Conservation (phyloP, 345 rosid species). For the Moricandia moricandioides region DNA sequence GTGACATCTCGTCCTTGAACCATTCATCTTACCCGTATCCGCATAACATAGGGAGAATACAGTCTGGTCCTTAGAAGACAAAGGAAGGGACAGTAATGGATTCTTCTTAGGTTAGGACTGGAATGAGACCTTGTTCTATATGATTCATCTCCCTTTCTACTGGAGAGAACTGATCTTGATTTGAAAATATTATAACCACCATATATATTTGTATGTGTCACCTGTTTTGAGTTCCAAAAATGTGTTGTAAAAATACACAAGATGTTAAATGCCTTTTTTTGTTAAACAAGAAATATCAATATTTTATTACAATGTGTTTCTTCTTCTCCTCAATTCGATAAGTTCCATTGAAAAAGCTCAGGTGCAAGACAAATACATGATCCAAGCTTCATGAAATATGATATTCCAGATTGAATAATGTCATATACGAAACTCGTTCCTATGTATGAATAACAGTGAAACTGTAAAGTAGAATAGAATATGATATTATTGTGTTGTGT, state of each 20-base stretch:
- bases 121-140: conserved; percentile 16
- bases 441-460: too few species aligned
- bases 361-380: neutral
- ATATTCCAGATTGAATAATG: neutral
- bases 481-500: too few species aligned
- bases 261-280: neutral
- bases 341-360: neutral
- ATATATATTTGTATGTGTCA: neutral
- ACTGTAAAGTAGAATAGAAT: too few species aligned
- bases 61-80: conserved; percentile 62
- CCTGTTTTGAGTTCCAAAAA: neutral
- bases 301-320: neutral
- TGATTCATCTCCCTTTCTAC: conserved; percentile 6
- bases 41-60: conserved; percentile 69
- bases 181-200: conserved; percentile 3
- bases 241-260: neutral
- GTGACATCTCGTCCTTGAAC: conserved; percentile 50
- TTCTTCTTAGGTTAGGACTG: conserved; percentile 30
- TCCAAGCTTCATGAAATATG: neutral
- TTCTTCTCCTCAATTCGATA: neutral
- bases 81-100: neutral
- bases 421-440: too few species aligned
- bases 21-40: conserved; percentile 73
- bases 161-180: conserved; percentile 17
- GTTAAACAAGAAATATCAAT: neutral